These are phyloP conservation scores for Serendipita sp. DNA, from an alignment of 768 basidiomycete genomes.

Conservation along the genomic window DNA sequence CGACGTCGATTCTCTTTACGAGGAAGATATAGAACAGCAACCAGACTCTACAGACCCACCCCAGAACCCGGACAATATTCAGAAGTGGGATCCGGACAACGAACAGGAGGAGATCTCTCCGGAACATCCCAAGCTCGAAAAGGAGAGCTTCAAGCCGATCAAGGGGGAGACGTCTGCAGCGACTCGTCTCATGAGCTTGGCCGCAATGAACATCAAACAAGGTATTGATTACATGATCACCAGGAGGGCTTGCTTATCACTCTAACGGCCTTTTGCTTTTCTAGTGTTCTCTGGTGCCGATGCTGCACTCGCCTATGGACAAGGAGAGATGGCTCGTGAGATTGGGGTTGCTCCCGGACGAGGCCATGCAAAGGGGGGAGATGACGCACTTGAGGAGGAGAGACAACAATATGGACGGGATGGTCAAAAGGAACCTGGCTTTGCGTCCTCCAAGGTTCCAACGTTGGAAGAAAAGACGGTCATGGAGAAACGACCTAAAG, in stretches of 20 bases:
- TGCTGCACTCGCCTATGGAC: slow-evolving; percentile 24
- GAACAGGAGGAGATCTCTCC: slow-evolving; percentile 31
- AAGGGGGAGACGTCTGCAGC: neutral
- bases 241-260: neutral
- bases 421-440: slow-evolving; percentile 36
- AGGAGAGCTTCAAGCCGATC: slow-evolving; percentile 10
- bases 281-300: slow-evolving; percentile 24
- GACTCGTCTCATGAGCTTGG: neutral
- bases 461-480: slow-evolving; percentile 54
- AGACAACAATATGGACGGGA: slow-evolving; percentile 37
- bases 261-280: neutral
- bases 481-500: slow-evolving; percentile 29
- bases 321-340: slow-evolving; percentile 26
- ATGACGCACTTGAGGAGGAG: slow-evolving; percentile 31
- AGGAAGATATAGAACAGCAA: slow-evolving; percentile 34
- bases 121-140: slow-evolving; percentile 24
- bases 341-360: slow-evolving; percentile 28
- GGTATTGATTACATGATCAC: slow-evolving; percentile 21
- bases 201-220: neutral
- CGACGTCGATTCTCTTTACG: slow-evolving; percentile 76
- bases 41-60: slow-evolving; percentile 11
- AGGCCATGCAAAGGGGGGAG: slow-evolving; percentile 26
- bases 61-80: neutral
- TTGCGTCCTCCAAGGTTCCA: slow-evolving; percentile 47
- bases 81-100: slow-evolving; percentile 53